phyloP scores from a whole-genome alignment of 2,329 filamentous ascomycete genomes.

The Ceratocystis alfenasii region DNA sequence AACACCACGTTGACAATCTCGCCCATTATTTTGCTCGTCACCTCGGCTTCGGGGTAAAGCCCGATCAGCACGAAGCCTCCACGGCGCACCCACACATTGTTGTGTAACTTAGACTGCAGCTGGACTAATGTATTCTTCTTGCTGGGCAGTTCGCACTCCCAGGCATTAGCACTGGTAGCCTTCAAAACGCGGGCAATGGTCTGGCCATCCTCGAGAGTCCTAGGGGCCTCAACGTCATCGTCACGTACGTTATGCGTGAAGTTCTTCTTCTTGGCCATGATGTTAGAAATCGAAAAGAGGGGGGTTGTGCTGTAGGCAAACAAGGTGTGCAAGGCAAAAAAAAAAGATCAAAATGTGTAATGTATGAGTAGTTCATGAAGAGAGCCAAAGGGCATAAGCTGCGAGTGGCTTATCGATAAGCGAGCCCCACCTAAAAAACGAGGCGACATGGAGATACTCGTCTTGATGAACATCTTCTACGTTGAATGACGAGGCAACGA shows the following conservation, averaged over 20 bases:
- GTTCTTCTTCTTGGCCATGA: slow-evolving; percentile 22
- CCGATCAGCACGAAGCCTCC: slow-evolving; percentile 81
- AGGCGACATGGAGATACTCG: background rate
- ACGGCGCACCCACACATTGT: slow-evolving; percentile 85
- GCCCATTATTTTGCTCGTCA: slow-evolving; percentile 67
- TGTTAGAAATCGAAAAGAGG: background rate
- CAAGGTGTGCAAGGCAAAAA: background rate
- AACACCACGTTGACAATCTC: slow-evolving; percentile 89
- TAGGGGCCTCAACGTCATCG: slow-evolving; percentile 19
- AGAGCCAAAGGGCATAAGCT: background rate
- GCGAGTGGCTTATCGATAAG: slow-evolving; percentile 20
- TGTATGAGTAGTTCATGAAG: background rate
- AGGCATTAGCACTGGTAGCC: slow-evolving; percentile 80
- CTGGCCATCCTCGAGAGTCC: slow-evolving; percentile 36
- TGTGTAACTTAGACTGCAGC: slow-evolving; percentile 73
- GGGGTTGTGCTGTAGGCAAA: slow-evolving; percentile 1
- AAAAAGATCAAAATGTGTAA: background rate
- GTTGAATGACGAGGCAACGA: background rate
- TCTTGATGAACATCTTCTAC: slow-evolving; percentile 1
- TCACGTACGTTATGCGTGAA: slow-evolving; percentile 20
- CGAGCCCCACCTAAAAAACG: slow-evolving; percentile 15
- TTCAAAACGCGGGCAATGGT: slow-evolving; percentile 66
- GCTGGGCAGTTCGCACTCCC: slow-evolving; percentile 61
- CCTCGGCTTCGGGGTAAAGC: slow-evolving; percentile 47
- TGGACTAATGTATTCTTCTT: slow-evolving; percentile 60